Evolutionary conservation across 1,139 yeast species (phyloP).

Genomic region (Arxiozyma slooffiae): DNA sequence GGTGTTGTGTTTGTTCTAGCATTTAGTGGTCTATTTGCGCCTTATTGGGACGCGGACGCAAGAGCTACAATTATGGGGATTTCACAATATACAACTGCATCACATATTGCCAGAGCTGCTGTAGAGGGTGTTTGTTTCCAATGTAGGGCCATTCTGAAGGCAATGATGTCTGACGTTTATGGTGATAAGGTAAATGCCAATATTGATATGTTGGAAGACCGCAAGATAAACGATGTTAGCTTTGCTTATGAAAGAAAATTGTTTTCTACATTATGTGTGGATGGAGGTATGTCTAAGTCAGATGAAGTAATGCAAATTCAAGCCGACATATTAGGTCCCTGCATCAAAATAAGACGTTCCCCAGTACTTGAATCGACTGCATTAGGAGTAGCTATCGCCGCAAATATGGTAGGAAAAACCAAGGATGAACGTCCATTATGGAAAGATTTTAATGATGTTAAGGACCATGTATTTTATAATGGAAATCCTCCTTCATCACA

Average conservation of each 20-base stretch:
- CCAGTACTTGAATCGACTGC: constrained; percentile 87
- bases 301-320: constrained; percentile 91
- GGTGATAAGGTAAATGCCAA: constrained; percentile 29
- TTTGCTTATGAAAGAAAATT: constrained; percentile 36
- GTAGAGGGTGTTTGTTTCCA: constrained; percentile 93
- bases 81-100: constrained; percentile 78
- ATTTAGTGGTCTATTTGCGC: constrained; percentile 87
- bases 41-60: constrained; percentile 91
- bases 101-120: constrained; percentile 89
- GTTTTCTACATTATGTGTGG: constrained; percentile 60
- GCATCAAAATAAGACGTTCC: constrained; percentile 76
- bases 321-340: constrained; percentile 79
- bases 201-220: constrained; percentile 35
- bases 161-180: constrained; percentile 78
- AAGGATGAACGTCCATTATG: constrained; percentile 54
- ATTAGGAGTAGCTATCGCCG: constrained; percentile 92
- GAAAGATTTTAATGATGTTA: constrained; percentile 63
- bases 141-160: constrained; percentile 79
- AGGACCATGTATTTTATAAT: constrained; percentile 26
- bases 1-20: constrained; percentile 96
- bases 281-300: constrained; percentile 93
- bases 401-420: constrained; percentile 62
- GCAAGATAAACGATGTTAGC: constrained; percentile 12
- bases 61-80: constrained; percentile 89
- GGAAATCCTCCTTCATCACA: constrained; percentile 16